Percentiles rank a stretch among this genome's conserved stretches.
Evolutionary conservation across 345 rosid genomes (phyloP).

Genomic region (Gossypium longicalyx): DNA sequence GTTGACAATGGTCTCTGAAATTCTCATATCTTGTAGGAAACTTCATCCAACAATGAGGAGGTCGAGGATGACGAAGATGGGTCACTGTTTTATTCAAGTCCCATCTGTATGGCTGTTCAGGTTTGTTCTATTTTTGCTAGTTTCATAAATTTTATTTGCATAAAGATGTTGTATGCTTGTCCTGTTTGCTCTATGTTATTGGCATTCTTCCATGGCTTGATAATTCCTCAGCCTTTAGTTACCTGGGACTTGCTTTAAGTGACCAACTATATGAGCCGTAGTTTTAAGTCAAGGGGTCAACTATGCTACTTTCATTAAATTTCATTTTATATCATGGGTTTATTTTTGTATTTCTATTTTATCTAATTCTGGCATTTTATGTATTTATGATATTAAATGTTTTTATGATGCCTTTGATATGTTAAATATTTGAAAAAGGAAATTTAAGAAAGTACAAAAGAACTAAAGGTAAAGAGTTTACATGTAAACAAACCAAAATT

Average conservation of each 20-base stretch:
- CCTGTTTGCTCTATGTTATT: neutral
- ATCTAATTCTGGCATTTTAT: neutral
- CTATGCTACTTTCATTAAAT: neutral
- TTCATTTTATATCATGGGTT: neutral
- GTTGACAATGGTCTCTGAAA: slow-evolving; percentile 18
- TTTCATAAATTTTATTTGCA: neutral
- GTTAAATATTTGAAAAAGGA: neutral
- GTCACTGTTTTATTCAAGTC: slow-evolving; percentile 71
- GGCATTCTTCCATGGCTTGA: neutral
- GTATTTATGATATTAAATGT: neutral
- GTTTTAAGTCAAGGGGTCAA: neutral
- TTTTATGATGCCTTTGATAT: neutral
- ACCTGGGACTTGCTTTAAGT: neutral
- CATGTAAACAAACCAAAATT: neutral
- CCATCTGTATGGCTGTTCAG: slow-evolving; percentile 85
- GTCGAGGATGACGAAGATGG: slow-evolving; percentile 69
- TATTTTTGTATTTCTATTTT: neutral
- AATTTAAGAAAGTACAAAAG: neutral
- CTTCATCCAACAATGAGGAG: slow-evolving; percentile 37
- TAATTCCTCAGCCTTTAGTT: neutral
- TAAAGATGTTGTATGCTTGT: neutral
- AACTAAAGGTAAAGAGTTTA: neutral
- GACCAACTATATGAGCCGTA: neutral
- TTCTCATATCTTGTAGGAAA: slow-evolving; percentile 42
- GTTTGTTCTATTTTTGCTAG: slow-evolving; percentile 30